Base-by-base conservation (phyloP, 768 basidiomycete genomes). In the Paxillus rubicundulus region DNA sequence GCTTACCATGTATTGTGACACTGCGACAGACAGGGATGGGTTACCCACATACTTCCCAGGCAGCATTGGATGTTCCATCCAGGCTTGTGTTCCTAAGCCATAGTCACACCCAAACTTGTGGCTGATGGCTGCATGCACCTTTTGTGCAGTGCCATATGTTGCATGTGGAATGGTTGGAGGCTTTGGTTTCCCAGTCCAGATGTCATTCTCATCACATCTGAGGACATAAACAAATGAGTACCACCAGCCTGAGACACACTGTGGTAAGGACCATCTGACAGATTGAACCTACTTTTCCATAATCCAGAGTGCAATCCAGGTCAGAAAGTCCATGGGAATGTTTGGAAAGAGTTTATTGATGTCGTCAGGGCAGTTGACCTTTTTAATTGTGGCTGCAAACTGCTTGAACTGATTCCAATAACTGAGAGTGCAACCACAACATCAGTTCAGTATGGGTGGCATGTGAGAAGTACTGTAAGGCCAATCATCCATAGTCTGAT, bases 91-190 rank as follows among this genome's bases (percentile, higher is more conserved):
- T 16, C 70, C 68, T 1, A 68, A 48, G 1, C 61, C 57, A 42
- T 55, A 51, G 10, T 63, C 41, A 18, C 61, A 61, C 6, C 66
- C 62, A 45, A 71, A 73, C 3, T 55, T 57, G 50, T 70, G 64
- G 0, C 68, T 70, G 27, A 65, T 61, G 3, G 65, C 55, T 2
- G 72, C 71, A 1, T 67, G 45, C 64, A 74, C 70, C 40, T 74
- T 74, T 51, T 73, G 72, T 0, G 71, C 72, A 59, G 71, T 67
- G 5, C 56, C 50, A 48, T 67, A 73, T 9, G 63, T 60, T 5
- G 28, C 53, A 3, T 58, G 44, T 9, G 53, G 9, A 12, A 49
- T 38, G 17, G 43, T 45, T 21, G 43, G 50, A 14, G 30, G 8
- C 34, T 27, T 21, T 55, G 54, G 18, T 62, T 66, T 40, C 40